A percentile compares a stretch with the other conserved stretches of the same genome.
phyloP scores from a whole-genome alignment of 192 early-diverging fungal species.

The Dissophora ornata region DNA sequence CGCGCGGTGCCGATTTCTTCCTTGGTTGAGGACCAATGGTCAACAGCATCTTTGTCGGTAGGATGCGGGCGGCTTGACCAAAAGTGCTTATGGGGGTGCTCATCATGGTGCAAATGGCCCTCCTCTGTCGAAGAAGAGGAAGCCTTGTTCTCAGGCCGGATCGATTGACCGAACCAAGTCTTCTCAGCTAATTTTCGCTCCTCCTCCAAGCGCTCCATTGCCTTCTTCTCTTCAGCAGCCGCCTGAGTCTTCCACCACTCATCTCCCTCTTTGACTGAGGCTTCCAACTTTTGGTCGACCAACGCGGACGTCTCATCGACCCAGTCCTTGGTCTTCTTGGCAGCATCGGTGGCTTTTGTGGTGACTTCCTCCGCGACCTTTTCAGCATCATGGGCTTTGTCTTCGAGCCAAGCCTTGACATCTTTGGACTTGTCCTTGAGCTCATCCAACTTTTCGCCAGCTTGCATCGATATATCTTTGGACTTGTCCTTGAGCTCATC shows the following conservation, averaged over 20 bases:
- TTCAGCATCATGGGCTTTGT: conserved; percentile 35
- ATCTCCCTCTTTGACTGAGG: conserved; percentile 13
- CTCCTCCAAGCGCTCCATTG: no score
- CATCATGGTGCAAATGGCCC: neutral
- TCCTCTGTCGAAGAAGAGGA: neutral
- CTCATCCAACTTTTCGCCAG: conserved; percentile 8
- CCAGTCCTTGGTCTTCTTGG: conserved; percentile 33
- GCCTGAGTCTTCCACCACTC: conserved; percentile 38
- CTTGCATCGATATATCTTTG: conserved; percentile 9
- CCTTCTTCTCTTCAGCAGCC: neutral
- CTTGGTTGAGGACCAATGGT: conserved; percentile 18
- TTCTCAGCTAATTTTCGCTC: neutral
- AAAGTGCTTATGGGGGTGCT: conserved; percentile 13
- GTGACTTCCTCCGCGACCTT: conserved; percentile 27
- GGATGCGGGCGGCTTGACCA: conserved; percentile 18
- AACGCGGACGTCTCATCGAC: conserved; percentile 3
- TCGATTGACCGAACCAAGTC: conserved; percentile 6
- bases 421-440: conserved; percentile 39
- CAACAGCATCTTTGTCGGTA: neutral
- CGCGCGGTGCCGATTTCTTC: conserved; percentile 50
- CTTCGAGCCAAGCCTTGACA: conserved; percentile 17
- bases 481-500: conserved; percentile 4
- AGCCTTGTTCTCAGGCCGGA: neutral
- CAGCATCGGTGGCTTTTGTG: conserved; percentile 12
- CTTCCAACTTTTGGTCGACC: conserved; percentile 37